Percentiles rank a stretch among this genome's conserved stretches.
These are phyloP conservation scores for Cryphonectria parasitica DNA, from an alignment of 2,329 filamentous ascomycete genomes.

Conservation along the genomic window DNA sequence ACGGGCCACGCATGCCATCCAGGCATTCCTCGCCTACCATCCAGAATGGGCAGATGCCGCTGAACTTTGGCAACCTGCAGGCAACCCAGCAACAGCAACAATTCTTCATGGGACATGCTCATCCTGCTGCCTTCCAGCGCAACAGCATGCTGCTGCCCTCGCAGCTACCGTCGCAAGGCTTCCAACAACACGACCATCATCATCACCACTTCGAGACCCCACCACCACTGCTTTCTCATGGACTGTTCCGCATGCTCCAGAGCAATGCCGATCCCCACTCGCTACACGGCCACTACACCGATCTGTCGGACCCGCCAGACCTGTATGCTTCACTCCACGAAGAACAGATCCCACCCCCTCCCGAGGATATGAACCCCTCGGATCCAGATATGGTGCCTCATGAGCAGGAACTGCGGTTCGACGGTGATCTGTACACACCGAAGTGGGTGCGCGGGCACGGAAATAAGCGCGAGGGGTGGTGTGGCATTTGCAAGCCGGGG, in stretches of 20 bases:
- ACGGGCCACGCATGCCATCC: constrained; percentile 59
- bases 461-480: constrained; percentile 89
- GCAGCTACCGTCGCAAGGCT: constrained; percentile 55
- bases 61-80: constrained; percentile 60
- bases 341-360: constrained; percentile 73
- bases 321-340: constrained; percentile 76
- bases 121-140: constrained; percentile 52
- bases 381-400: constrained; percentile 77
- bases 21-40: constrained; percentile 56
- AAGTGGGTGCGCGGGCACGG: constrained; percentile 84
- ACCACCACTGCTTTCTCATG: constrained; percentile 69
- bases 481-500: constrained; percentile 83
- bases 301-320: constrained; percentile 76
- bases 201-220: constrained; percentile 61
- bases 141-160: constrained; percentile 65
- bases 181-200: constrained; percentile 44
- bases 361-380: constrained; percentile 79
- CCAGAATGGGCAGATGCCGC: constrained; percentile 51
- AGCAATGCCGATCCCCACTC: constrained; percentile 73
- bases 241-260: constrained; percentile 73
- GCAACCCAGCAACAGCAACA: constrained; percentile 59
- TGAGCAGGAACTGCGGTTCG: constrained; percentile 78
- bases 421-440: constrained; percentile 81
- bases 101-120: constrained; percentile 54
- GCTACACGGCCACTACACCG: constrained; percentile 71